Conservation (phyloP, 441 rosid species). For the Euphorbia schlechtendalii region DNA sequence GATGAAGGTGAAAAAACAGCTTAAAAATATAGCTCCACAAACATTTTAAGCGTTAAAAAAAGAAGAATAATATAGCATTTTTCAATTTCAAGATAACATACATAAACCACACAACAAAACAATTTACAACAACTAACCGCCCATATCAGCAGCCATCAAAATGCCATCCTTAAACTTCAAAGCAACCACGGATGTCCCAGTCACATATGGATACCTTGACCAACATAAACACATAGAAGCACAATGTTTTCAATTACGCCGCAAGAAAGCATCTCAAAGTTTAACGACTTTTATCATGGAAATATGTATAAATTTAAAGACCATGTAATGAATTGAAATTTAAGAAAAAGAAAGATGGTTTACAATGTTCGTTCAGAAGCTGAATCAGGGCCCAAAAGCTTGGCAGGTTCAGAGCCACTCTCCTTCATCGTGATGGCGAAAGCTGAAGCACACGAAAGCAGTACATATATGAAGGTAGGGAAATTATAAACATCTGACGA, state of each 20-base stretch:
- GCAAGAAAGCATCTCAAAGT: too few relatives aligned
- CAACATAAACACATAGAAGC: neutral
- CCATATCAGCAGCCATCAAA: constrained; percentile 95
- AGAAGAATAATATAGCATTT: too few relatives aligned
- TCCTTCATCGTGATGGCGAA: constrained; percentile 31
- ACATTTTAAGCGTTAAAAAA: too few relatives aligned
- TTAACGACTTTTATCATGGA: too few relatives aligned
- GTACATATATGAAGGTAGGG: neutral
- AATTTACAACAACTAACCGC: constrained; percentile 47
- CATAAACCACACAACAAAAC: neutral
- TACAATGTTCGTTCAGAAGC: constrained; percentile 60
- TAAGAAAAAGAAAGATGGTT: constrained; percentile 6
- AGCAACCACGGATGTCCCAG: constrained; percentile 86
- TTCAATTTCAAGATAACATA: too few relatives aligned
- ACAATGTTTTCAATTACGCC: neutral
- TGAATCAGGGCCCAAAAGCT: constrained; percentile 33
- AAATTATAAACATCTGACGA: neutral
- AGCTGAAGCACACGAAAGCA: constrained; percentile 40
- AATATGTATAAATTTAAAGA: neutral
- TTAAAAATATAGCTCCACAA: too few relatives aligned
- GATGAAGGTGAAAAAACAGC: neutral
- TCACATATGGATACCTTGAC: constrained; percentile 76
- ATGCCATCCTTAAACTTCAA: constrained; percentile 90
- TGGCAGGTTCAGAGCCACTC: neutral
- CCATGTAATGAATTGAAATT: neutral